Percentiles rank a stretch among this genome's conserved stretches.
Conservation (phyloP, 2,329 filamentous ascomycete genomes). For the Seiridium unicorne region DNA sequence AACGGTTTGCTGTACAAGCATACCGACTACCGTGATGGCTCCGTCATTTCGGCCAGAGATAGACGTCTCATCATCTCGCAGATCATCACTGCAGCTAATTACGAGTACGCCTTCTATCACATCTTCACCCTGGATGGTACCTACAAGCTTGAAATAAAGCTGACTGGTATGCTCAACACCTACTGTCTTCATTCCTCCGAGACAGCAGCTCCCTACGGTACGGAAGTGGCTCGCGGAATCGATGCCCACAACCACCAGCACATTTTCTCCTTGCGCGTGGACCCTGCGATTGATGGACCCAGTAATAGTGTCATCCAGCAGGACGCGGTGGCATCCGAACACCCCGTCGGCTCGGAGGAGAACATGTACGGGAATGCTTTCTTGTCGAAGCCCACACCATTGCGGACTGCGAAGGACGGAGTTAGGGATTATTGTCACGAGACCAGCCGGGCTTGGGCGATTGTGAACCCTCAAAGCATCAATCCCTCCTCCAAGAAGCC, state of each 20-base stretch:
- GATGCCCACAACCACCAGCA: slow-evolving; percentile 71
- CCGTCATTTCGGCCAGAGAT: slow-evolving; percentile 58
- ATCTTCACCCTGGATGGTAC: slow-evolving; percentile 14
- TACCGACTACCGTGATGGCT: slow-evolving; percentile 62
- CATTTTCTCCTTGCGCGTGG: slow-evolving; percentile 63
- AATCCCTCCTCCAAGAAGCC: slow-evolving; percentile 47
- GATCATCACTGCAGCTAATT: slow-evolving; percentile 69
- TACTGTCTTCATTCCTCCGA: slow-evolving; percentile 14
- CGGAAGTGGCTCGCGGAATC: slow-evolving; percentile 61
- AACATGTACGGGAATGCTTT: slow-evolving; percentile 51
- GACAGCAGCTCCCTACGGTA: slow-evolving; percentile 46
- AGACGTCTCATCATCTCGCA: slow-evolving; percentile 66
- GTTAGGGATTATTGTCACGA: slow-evolving; percentile 57
- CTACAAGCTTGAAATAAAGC: slow-evolving; percentile 15
- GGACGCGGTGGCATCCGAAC: slow-evolving; percentile 52
- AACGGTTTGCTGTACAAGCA: slow-evolving; percentile 72
- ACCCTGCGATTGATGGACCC: slow-evolving; percentile 58
- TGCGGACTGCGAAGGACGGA: slow-evolving; percentile 40
- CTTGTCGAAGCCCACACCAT: slow-evolving; percentile 35
- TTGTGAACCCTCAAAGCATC: slow-evolving; percentile 43
- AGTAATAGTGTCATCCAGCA: slow-evolving; percentile 49
- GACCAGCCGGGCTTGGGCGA: slow-evolving; percentile 26
- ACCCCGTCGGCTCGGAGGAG: slow-evolving; percentile 32
- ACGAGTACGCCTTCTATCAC: slow-evolving; percentile 59
- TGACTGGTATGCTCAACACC: slow-evolving; percentile 15